These are phyloP conservation scores for Naematelia aurantialba DNA, from an alignment of 768 basidiomycete genomes.

Conservation along the genomic window DNA sequence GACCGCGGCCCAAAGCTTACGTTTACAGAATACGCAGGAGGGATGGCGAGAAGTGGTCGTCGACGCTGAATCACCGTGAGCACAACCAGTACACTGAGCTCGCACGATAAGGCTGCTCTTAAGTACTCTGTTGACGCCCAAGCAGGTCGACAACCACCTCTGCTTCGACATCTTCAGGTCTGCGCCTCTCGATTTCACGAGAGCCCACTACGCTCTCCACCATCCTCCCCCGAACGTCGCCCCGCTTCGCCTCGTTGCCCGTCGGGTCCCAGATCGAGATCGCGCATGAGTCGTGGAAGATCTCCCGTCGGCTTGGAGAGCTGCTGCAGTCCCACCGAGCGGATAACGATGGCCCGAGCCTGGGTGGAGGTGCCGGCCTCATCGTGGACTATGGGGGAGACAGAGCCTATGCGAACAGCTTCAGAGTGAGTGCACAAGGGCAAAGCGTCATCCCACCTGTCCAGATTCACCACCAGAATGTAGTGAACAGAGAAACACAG, in stretches of 20 bases:
- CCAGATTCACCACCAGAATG: neutral
- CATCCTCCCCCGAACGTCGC: conserved; percentile 58
- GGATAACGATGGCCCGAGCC: conserved; percentile 1
- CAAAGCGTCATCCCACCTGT: neutral
- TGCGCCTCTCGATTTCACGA: conserved; percentile 67
- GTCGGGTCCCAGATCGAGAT: conserved; percentile 75
- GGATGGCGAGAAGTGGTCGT: conserved; percentile 88
- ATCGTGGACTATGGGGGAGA: conserved; percentile 86
- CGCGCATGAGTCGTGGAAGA: conserved; percentile 65
- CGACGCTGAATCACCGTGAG: conserved; percentile 53
- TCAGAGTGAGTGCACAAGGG: conserved; percentile 81
- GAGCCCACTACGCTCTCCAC: conserved; percentile 58
- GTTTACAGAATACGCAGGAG: conserved; percentile 56
- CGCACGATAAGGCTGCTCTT: conserved; percentile 8
- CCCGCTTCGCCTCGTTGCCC: conserved; percentile 66
- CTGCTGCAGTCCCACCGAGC: too few relatives aligned
- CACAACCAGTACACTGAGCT: conserved; percentile 21
- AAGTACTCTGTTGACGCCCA: neutral
- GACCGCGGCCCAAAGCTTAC: neutral
- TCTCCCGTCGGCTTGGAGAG: conserved; percentile 65
- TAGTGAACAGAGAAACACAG: neutral
- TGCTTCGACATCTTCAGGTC: conserved; percentile 46
- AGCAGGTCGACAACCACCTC: conserved; percentile 6
- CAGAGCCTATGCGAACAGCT: conserved; percentile 65
- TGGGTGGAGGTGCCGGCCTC: conserved; percentile 58